Conservation (phyloP, 768 basidiomycete species). For the Tulasnella sp. region DNA sequence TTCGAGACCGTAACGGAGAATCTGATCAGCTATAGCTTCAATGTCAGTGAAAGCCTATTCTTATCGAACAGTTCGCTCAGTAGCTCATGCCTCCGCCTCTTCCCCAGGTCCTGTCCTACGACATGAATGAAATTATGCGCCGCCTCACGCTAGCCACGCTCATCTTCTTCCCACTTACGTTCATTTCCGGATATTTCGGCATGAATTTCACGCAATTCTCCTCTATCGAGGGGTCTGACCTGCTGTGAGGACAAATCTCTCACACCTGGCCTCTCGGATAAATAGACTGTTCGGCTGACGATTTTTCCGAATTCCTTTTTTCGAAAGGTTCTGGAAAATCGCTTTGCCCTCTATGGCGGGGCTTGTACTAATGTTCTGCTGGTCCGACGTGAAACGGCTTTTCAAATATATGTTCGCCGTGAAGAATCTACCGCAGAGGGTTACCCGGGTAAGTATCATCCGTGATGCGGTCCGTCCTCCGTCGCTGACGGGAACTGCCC, state of each 20-base stretch:
- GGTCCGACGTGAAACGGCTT: not conserved
- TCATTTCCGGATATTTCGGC: conserved; percentile 64
- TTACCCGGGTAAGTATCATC: not conserved
- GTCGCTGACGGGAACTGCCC: not conserved
- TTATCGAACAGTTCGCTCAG: not conserved
- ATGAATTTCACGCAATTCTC: conserved; percentile 11
- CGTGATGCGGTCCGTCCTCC: not conserved
- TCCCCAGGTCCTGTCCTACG: conserved; percentile 39
- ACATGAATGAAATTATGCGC: conserved; percentile 70
- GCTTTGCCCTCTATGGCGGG: conserved; percentile 43
- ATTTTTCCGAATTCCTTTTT: not conserved
- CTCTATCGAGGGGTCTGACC: conserved; percentile 7
- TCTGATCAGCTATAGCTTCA: conserved; percentile 63
- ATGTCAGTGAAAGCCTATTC: conserved; percentile 30
- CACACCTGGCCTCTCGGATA: not conserved
- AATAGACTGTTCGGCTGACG: not conserved
- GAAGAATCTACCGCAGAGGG: not conserved
- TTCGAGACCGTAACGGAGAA: conserved; percentile 60
- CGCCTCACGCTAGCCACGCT: conserved; percentile 57
- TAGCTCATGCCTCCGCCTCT: not conserved
- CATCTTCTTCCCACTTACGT: conserved; percentile 49
- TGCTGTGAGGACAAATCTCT: not conserved
- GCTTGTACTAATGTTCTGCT: conserved; percentile 32
- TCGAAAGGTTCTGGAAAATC: conserved; percentile 48
- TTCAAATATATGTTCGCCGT: not conserved